Conservation (phyloP, 768 basidiomycete species). For the Lepiota subincarnata region DNA sequence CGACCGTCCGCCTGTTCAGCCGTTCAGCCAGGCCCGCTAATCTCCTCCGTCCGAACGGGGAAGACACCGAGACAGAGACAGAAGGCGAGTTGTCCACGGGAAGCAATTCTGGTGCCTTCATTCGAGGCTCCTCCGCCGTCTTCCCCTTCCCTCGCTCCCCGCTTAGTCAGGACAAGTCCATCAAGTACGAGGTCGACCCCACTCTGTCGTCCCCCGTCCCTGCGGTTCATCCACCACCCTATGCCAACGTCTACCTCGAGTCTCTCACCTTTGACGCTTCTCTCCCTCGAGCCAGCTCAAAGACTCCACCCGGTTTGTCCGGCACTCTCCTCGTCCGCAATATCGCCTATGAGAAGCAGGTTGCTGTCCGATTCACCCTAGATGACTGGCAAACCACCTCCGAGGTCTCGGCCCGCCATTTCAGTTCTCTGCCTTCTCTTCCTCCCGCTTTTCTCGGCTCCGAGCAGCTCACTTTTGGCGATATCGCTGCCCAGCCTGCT, state of each 20-base stretch:
- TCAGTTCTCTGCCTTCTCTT: constrained; percentile 35
- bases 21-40: constrained; percentile 65
- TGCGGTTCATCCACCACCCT: constrained; percentile 14
- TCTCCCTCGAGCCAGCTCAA: background rate
- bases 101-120: constrained; percentile 8
- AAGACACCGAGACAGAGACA: constrained; percentile 39
- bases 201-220: constrained; percentile 24
- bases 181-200: constrained; percentile 21
- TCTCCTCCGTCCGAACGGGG: constrained; percentile 37
- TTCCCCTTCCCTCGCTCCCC: constrained; percentile 7
- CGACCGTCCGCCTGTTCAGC: constrained; percentile 58
- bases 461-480: constrained; percentile 10
- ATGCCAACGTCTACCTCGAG: constrained; percentile 32
- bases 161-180: constrained; percentile 3
- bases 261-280: constrained; percentile 18
- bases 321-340: constrained; percentile 86
- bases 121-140: background rate
- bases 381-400: constrained; percentile 93
- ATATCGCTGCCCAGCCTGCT: constrained; percentile 13
- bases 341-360: constrained; percentile 79
- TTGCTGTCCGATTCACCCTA: constrained; percentile 84
- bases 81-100: constrained; percentile 24
- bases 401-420: constrained; percentile 64
- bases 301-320: constrained; percentile 36
- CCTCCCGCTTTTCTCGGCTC: constrained; percentile 25